Base-by-base conservation (phyloP, 2,329 filamentous ascomycete genomes). In the Zasmidium citrigriseum region DNA sequence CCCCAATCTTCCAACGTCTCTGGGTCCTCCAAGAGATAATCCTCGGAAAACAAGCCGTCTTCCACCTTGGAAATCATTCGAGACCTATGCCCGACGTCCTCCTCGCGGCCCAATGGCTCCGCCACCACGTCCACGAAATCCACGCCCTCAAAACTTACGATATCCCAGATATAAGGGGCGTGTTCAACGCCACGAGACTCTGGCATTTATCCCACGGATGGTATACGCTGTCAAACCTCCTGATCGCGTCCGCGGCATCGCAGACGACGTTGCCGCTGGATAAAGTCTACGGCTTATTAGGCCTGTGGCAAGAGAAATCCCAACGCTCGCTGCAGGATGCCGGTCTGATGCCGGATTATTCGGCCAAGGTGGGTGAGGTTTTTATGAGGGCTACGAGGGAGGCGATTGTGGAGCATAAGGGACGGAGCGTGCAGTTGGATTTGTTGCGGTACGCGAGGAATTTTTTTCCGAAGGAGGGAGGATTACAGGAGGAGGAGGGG, bases 201-300 rank as follows among this genome's bases (percentile, higher is more conserved):
- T 53, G 57, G 57, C 47, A 48, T n/a, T 44, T 25, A 20, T 16
- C 48, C 24, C 27, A 24, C n/a, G 14, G 1, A n/a, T 11, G 12
- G 16, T 14, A 4, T 16, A 12, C 10, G 7, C 25, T 46, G 21
- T 14, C 25, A 14, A 16, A 41, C 18, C 20, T 10, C 23, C n/a
- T 56, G 10, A 44, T n/a, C 24, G 24, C 41, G 4, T n/a, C 44
- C 47, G 25, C 53, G 5, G 18, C 27, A 4, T 9, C 18, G 7
- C 34, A 41, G 7, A 47, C 48, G 14, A 54, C 58, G 1, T 12
- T 47, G 12, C 55, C 58, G 2, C 23, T 27, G 1, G 58, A 58
- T n/a, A 61, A 61, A 46, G 41, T 61, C 14, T 61, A 61, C 29
- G 55, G 58, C n/a, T 22, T 57, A n/a, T 27, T 61, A 11, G 58